phyloP scores from a whole-genome alignment of 23 red algal species.

The Gracilaria gracilis region DNA sequence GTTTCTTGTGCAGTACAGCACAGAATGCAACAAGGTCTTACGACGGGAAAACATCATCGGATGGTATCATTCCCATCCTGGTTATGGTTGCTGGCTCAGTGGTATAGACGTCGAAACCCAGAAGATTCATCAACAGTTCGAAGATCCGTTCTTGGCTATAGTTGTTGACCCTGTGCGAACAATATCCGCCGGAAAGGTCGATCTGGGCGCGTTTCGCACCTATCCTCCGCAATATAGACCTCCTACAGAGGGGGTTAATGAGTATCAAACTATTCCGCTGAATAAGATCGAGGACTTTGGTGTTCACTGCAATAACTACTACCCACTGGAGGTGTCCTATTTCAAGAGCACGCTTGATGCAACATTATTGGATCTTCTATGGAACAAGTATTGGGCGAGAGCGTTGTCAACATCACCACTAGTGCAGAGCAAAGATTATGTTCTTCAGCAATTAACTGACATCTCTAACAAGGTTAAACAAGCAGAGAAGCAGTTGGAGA shows the following conservation, averaged over 20 bases:
- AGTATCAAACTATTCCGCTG: slow-evolving; percentile 94
- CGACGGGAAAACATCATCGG: slow-evolving; percentile 82
- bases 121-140: slow-evolving; percentile 71
- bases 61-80: slow-evolving; percentile 99
- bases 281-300: slow-evolving; percentile 97
- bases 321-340: slow-evolving; percentile 84
- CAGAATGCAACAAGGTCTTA: slow-evolving; percentile 61
- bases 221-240: slow-evolving; percentile 86
- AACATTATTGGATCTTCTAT: slow-evolving; percentile 72
- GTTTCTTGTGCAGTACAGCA: slow-evolving; percentile 82
- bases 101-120: slow-evolving; percentile 94
- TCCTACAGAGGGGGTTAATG: slow-evolving; percentile 54
- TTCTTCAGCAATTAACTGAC: slow-evolving; percentile 83
- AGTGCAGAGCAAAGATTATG: slow-evolving; percentile 77
- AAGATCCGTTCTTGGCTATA: slow-evolving; percentile 93
- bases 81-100: slow-evolving; percentile 98
- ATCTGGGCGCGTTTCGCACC: slow-evolving; percentile 93
- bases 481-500: slow-evolving; percentile 48
- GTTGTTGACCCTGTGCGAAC: slow-evolving; percentile 93
- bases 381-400: slow-evolving; percentile 94
- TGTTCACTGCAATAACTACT: slow-evolving; percentile 88
- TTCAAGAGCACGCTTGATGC: slow-evolving; percentile 92
- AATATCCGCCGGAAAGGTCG: slow-evolving; percentile 87
- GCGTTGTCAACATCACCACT: slow-evolving; percentile 84
- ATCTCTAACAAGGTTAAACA: slow-evolving; percentile 77